A percentile compares a stretch with the other conserved stretches of the same genome.
Evolutionary conservation across 1,284 basidiomycete species (phyloP).

Genomic region (Sporisorium scitamineum): DNA sequence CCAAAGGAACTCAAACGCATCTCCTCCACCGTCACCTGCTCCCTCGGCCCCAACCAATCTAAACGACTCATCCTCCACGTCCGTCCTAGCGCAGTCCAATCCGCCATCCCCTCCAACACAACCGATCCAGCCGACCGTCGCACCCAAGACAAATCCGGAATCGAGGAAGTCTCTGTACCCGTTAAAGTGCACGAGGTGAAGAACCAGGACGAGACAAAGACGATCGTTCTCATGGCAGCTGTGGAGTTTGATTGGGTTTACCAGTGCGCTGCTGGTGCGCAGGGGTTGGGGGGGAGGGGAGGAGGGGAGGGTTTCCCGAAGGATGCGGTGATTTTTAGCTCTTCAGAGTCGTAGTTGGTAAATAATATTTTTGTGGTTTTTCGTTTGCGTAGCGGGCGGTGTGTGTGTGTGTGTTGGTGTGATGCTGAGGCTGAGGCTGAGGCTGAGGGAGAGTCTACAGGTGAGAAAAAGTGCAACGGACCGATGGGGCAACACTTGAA

Average conservation of each 20-base stretch:
- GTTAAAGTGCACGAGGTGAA: slow-evolving; percentile 66
- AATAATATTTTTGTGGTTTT: background rate
- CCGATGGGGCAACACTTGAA: too few species aligned
- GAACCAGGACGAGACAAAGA: slow-evolving; percentile 67
- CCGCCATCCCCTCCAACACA: slow-evolving; percentile 35
- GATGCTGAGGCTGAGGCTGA: too few species aligned
- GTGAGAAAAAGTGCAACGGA: too few species aligned
- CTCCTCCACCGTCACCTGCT: slow-evolving; percentile 58
- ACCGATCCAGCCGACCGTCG: slow-evolving; percentile 37
- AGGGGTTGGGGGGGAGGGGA: background rate
- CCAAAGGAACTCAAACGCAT: slow-evolving; percentile 51
- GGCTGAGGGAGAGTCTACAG: too few species aligned
- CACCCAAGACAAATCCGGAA: slow-evolving; percentile 33
- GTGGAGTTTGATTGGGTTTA: slow-evolving; percentile 46
- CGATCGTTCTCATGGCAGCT: slow-evolving; percentile 45
- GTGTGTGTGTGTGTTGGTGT: background rate
- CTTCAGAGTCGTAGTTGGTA: slow-evolving; percentile 10
- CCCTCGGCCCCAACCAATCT: slow-evolving; percentile 57
- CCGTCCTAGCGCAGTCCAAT: slow-evolving; percentile 43
- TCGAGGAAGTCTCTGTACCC: slow-evolving; percentile 53
- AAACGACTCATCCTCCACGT: slow-evolving; percentile 63
- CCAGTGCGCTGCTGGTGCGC: background rate
- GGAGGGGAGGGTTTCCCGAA: slow-evolving; percentile 16
- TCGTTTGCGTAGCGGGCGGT: background rate
- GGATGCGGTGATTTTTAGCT: slow-evolving; percentile 43